Base-by-base conservation (phyloP, 352 stramenopile genomes). In the Globisporangium cederbergense region DNA sequence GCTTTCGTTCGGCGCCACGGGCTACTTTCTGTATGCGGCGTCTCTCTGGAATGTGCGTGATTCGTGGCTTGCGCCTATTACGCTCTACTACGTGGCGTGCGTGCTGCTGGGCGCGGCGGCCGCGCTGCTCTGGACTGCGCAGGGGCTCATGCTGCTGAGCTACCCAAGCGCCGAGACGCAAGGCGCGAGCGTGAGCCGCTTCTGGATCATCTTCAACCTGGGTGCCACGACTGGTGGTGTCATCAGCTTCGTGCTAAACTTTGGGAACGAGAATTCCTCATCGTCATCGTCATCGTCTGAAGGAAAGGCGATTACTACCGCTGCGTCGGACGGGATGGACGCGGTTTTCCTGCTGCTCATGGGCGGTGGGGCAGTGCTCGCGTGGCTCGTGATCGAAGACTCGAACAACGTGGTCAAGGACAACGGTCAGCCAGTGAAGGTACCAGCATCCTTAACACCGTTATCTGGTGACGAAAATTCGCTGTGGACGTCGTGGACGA, bases 161-260 rank as follows among this genome's bases (percentile, higher is more conserved):
- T 90, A 91, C 73, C 46, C 81, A 36, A 79, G 67, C 8, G 50
- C 52, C 8, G 58, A 62, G 52, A 83, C 64, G 55, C 79, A 76
- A 52, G 86, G 88, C 9, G 60, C 45, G 36, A 82, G 88, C 49
- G 73, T 96, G 61, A 74, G 74, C 18, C 57, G 75, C 9, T 95
- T 96, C 66, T 95, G 86, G 88, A 66, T 81, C 51, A 79, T 95
- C 49, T 96, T 96, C 69, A 91, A 96, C 65, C 71, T 89, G 32
- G 83, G 76, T 10, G 78, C 77, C 2, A 69, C 86, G 2, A 63
- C 74, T 2, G 88, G 88, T n/a, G 86, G 88, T 4, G 38, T 84
- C 11, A 57, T 95, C 16, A 77, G 70, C 36, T 94, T 93, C 50
- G 42, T 71, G 8, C 78, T 81, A 54, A 86, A 83, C 60, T 78